These are phyloP conservation scores for Angomonas desouzai DNA, from an alignment of 208 protist genomes.

Conservation along the genomic window DNA sequence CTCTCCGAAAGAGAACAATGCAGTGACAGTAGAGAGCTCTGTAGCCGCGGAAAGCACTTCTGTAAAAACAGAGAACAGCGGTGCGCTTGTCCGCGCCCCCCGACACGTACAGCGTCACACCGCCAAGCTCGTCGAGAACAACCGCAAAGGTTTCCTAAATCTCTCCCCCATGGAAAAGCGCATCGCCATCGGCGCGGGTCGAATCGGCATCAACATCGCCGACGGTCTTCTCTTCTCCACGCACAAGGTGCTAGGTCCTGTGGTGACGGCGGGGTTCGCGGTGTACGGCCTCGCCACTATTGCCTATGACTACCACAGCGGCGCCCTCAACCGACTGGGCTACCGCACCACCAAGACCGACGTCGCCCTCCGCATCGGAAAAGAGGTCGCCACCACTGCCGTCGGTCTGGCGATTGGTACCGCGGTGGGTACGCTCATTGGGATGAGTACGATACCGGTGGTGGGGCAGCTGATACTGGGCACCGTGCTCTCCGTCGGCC, in stretches of 20 bases:
- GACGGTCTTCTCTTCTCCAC: conserved; percentile 50
- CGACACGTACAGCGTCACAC: conserved; percentile 10
- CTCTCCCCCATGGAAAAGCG: conserved; percentile 32
- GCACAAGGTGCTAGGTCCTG: conserved; percentile 42
- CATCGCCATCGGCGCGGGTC: conserved; percentile 34
- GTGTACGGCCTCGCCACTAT: conserved; percentile 50
- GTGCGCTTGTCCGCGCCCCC: conserved; percentile 13
- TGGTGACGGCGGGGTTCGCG: conserved; percentile 47
- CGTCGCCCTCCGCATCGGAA: conserved; percentile 49
- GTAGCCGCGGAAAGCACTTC: not conserved
- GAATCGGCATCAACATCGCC: conserved; percentile 45
- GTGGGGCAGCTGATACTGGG: conserved; percentile 47
- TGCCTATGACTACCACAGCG: conserved; percentile 44
- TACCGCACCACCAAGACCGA: conserved; percentile 49
- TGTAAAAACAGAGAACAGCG: not conserved
- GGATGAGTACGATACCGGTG: conserved; percentile 52
- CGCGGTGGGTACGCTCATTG: conserved; percentile 48
- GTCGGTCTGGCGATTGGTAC: conserved; percentile 59
- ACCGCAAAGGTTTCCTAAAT: conserved; percentile 14
- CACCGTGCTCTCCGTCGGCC: conserved; percentile 50
- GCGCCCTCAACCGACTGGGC: conserved; percentile 50
- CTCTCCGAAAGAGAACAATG: too few species aligned
- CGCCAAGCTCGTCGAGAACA: conserved; percentile 4
- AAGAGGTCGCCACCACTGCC: conserved; percentile 46
- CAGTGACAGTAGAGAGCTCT: not conserved